Evolutionary conservation across 2,329 filamentous ascomycete species (phyloP).

Genomic region (Aureobasidium namibiae): DNA sequence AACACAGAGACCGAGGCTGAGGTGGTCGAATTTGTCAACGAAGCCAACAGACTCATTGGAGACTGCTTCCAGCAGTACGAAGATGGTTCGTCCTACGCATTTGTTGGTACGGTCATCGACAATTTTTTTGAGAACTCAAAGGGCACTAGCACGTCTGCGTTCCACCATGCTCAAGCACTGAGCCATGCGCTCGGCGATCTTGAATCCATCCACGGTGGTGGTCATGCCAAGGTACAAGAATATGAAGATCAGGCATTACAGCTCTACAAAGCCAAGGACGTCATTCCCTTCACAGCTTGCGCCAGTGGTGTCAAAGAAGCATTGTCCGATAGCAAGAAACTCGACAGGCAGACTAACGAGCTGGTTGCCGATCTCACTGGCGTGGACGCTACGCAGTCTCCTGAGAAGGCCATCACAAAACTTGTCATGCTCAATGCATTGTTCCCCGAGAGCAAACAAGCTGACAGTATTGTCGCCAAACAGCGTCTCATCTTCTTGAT

Average conservation of each 20-base stretch:
- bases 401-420: slow-evolving; percentile 32
- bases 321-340: slow-evolving; percentile 39
- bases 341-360: slow-evolving; percentile 50
- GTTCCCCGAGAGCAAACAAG: slow-evolving; percentile 40
- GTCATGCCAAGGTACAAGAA: slow-evolving; percentile 25
- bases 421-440: slow-evolving; percentile 49
- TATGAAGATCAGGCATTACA: slow-evolving; percentile 29
- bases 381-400: slow-evolving; percentile 37
- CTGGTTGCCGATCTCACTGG: slow-evolving; percentile 52
- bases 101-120: slow-evolving; percentile 22
- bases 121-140: slow-evolving; percentile 18
- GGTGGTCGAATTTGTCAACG: slow-evolving; percentile 42
- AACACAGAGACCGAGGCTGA: slow-evolving; percentile 34
- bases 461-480: slow-evolving; percentile 40
- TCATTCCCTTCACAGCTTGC: slow-evolving; percentile 39
- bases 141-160: slow-evolving; percentile 19
- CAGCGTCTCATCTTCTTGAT: slow-evolving; percentile 75
- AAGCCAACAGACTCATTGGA: slow-evolving; percentile 32
- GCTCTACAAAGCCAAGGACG: slow-evolving; percentile 30
- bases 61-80: slow-evolving; percentile 12
- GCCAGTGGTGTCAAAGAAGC: slow-evolving; percentile 42
- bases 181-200: slow-evolving; percentile 30
- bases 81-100: slow-evolving; percentile 10
- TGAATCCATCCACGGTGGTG: slow-evolving; percentile 35
- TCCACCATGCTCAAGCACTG: slow-evolving; percentile 35